Evolutionary conservation across 208 protist species (phyloP), one percentile per base, ranked within the genome.

Genomic region (Phytomonas sp.): DNA sequence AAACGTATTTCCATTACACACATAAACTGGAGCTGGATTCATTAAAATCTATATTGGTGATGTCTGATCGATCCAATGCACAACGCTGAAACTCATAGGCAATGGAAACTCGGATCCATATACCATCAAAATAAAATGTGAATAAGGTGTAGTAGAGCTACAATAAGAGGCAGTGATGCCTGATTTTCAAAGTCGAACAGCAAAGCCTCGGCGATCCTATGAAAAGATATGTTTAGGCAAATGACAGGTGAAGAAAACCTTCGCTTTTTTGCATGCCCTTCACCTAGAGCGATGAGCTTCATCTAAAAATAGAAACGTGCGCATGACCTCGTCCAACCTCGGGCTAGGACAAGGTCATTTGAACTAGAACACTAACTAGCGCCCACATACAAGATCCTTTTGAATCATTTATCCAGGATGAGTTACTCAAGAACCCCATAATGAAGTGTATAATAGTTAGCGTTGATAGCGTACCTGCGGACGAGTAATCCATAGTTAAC

Each of bases 111-210:
- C 6, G 3, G 28, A 64, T 51, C 46, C 13, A 56, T 61, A 64
- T n/a, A 5, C 5, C 29, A 26, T 20, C 4, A 33, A 63, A 68
- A 72, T 62, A 37, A 68, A 56, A 69, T 68, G 17, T 69, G 40
- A 74, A 37, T 33, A 7, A 13, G 0, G n/a, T 17, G 9, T 51
- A 15, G 13, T 51, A 51, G 40, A 20, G 46, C 46, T 7, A 56
- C 20, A 26, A 17, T 26, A 8, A 56, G 20, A 56, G 20, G 6
- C 20, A 20, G 20, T 56, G 46, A 4, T 26, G 6, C 20, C 23
- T 56, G 20, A 4, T 56, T 26, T 26, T 56, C 11, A 56, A 56
- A 56, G 8, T 17, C 20, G 20, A 26, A 6, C 23, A 56, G 20
- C 46, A 56, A 5, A 6, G 2, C 6, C 8, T 17, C 23, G 3